Evolutionary conservation across 805 yeast genomes (phyloP), one percentile per base, ranked within the genome.

Genomic region (Monosporozyma siamensis): DNA sequence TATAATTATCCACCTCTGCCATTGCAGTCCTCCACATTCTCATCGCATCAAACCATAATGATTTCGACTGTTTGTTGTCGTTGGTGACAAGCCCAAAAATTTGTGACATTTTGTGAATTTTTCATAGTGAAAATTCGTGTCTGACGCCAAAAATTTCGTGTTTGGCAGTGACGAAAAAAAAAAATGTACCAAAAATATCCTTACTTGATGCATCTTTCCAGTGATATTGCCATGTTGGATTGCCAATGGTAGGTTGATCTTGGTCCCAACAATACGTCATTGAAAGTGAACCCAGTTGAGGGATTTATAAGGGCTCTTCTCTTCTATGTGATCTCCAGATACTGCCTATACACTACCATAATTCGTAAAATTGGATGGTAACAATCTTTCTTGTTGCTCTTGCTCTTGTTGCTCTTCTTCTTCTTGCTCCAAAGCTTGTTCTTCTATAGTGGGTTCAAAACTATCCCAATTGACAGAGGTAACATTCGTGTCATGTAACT

Each of bases 401-500:
- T 9, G 31, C 40, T 14, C 18, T 10, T 17, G 5, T 18, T 27
- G 18, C 4, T 34, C 23, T 3, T 39, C 37, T 2, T 23, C 47
- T 15, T 39, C 46, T 12, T 27, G 36, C n/a, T n/a, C n/a, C n/a
- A n/a, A n/a, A 22, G 45, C 45, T 6, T 41, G 35, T n/a, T 42
- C 30, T n/a, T 56, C 45, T 20, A 43, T 49, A 3, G 20, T 21
- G 6, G 54, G 48, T 43, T 60, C 65, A 36, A 60, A 60, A 39
- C 53, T 59, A 11, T 60, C 58, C 11, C 52, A 46, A 39, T 55
- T 59, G 30, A 48, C 48, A 11, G 48, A 20, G 20, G 43, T 56
- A n/a, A 56, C 39, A 39, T 47, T 44, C 6, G 26, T 35, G 8
- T 47, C 40, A 17, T 72, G 82, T 50, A 77, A 68, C 53, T 79